These are phyloP conservation scores for Dendrobium chrysotoxum DNA, from an alignment of 106 monocot genomes.

Conservation along the genomic window DNA sequence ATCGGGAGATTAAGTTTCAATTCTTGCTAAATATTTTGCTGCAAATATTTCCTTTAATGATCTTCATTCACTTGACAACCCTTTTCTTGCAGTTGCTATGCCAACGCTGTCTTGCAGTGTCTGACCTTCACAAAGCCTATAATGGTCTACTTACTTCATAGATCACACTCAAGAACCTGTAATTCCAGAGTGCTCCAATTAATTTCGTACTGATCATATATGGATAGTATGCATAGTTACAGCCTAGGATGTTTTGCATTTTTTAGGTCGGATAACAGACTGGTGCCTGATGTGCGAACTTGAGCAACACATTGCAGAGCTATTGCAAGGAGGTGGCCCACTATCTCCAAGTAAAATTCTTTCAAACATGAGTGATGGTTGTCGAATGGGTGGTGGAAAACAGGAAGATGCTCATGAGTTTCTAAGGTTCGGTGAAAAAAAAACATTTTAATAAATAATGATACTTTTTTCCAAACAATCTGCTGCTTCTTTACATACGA, in stretches of 20 bases:
- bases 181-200: conserved; percentile 13
- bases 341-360: conserved; percentile 72
- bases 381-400: conserved; percentile 79
- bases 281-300: conserved; percentile 98
- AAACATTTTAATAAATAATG: neutral
- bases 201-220: neutral
- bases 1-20: neutral
- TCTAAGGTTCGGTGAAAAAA: conserved; percentile 42
- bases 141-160: conserved; percentile 69
- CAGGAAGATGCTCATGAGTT: conserved; percentile 99
- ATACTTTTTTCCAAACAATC: neutral
- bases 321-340: conserved; percentile 61
- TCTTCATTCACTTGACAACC: neutral
- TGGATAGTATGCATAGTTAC: neutral
- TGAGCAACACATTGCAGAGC: conserved; percentile 71
- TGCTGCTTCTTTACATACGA: neutral
- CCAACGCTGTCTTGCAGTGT: conserved; percentile 93
- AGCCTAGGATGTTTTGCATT: neutral
- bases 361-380: conserved; percentile 81
- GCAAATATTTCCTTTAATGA: neutral
- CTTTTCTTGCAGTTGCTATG: conserved; percentile 72
- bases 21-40: neutral
- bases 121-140: conserved; percentile 90
- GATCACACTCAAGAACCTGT: conserved; percentile 85
- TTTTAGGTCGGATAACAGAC: conserved; percentile 53